Base-by-base conservation (phyloP, 768 basidiomycete species). In the Flagelloscypha sp. region DNA sequence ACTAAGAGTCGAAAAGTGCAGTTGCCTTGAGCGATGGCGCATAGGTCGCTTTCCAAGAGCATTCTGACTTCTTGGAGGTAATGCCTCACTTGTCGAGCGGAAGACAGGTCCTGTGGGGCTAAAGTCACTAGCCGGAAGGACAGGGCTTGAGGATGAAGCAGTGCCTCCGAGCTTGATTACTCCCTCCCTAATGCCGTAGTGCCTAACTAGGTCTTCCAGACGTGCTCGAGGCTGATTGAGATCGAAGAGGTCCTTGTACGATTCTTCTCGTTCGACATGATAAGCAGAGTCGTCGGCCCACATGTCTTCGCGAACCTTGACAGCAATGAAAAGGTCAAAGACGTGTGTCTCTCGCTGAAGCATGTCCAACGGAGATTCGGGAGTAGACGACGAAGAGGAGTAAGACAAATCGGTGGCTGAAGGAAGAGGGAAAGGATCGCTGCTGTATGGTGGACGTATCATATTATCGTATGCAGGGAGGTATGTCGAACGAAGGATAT, bases 401-500 rank as follows among this genome's bases (percentile, higher is more conserved):
- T 32, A 74, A 7, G n/a, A n/a, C n/a, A n/a, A n/a, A n/a, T n/a
- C n/a, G 22, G 38, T 20, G 28, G 44, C 33, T n/a, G 61, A 48
- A 30, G 57, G 52, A 36, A 58, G 47, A 1, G 72, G 75, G 48
- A 75, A 76, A n/a, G 75, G 72, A 42, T 76, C 72, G 21, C 70
- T 67, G 6, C 68, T 59, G 50, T 75, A 75, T 2, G 74, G 72
- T 0, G 49, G 43, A 35, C 63, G 66, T 44, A 76, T 53, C 24
- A 66, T 54, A 12, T 57, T 48, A 6, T 37, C 37, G 42, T 76
- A 76, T 9, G 62, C 50, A n/a, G 64, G 56, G 24, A 76, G 47
- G 50, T 72, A 76, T 8, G 65, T 59, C 0, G 73, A 74, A 27
- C 74, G 73, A 16, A 76, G 54, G 36, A 75, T 63, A 41, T 75